Conservation (phyloP, 2,329 filamentous ascomycete species). For the Pseudogymnoascus sp. region DNA sequence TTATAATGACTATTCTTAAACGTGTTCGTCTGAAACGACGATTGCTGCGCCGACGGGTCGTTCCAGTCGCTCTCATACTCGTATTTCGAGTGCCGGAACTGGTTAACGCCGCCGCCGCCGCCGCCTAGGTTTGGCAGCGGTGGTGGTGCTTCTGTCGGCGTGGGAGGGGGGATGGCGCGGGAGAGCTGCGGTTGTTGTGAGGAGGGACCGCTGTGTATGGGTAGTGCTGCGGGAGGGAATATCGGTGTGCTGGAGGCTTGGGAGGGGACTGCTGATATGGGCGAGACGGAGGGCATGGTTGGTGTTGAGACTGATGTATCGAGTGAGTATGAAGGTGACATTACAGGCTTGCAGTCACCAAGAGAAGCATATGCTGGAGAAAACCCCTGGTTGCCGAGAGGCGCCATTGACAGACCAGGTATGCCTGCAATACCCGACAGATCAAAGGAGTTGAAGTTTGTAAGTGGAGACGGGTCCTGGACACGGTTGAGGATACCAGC, state of each 20-base stretch:
- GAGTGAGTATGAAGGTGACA: constrained; percentile 3
- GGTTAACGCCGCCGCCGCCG: background rate
- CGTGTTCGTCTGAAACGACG: constrained; percentile 38
- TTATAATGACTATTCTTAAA: constrained; percentile 62
- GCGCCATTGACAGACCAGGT: constrained; percentile 21
- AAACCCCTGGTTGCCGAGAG: constrained; percentile 20
- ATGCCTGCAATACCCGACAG: constrained; percentile 22
- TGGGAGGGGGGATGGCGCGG: background rate
- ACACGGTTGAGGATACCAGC: constrained; percentile 34
- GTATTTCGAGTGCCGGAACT: constrained; percentile 28
- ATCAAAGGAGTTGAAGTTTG: constrained; percentile 30
- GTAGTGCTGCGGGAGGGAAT: constrained; percentile 22
- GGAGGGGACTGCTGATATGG: background rate
- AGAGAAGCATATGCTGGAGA: background rate
- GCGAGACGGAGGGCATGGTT: constrained; percentile 3
- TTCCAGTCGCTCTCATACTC: constrained; percentile 25
- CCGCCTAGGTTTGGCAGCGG: background rate
- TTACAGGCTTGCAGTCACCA: background rate
- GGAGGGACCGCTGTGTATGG: constrained; percentile 20
- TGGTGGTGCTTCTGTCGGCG: background rate
- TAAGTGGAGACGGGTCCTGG: constrained; percentile 19
- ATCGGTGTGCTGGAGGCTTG: background rate
- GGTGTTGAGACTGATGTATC: background rate
- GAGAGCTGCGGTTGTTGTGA: background rate
- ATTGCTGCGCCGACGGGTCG: constrained; percentile 19